Evolutionary conservation across 805 yeast species (phyloP).

Genomic region (Nakazawaea molendinolei): DNA sequence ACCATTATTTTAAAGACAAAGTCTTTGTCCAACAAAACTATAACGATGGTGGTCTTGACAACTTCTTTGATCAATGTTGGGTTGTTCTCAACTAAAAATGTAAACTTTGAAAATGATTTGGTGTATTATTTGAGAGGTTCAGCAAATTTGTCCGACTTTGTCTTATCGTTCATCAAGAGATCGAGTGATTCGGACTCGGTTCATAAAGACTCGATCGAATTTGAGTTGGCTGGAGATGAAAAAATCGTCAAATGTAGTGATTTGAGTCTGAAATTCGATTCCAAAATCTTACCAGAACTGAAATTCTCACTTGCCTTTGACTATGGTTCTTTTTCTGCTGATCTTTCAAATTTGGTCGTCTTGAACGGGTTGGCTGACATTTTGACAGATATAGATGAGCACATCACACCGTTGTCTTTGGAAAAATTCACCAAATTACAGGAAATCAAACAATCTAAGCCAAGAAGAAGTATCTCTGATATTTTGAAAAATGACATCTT

Average conservation of each 20-base stretch:
- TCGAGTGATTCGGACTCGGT: constrained; percentile 3
- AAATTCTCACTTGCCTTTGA: constrained; percentile 15
- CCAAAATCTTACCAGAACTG: constrained; percentile 20
- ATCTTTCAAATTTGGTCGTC: constrained; percentile 22
- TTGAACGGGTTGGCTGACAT: constrained; percentile 22
- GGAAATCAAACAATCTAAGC: neutral
- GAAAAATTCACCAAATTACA: neutral
- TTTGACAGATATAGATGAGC: constrained; percentile 8
- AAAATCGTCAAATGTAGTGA: constrained; percentile 4
- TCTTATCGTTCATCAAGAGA: constrained; percentile 17
- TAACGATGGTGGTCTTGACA: constrained; percentile 17
- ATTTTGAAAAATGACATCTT: constrained; percentile 17
- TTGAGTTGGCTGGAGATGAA: constrained; percentile 7
- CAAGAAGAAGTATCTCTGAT: neutral
- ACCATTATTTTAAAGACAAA: constrained; percentile 18
- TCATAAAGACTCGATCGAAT: neutral
- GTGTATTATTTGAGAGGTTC: constrained; percentile 13
- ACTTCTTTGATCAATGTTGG: constrained; percentile 20
- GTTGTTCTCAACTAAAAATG: constrained; percentile 1
- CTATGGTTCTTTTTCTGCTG: constrained; percentile 18
- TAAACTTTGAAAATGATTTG: constrained; percentile 7
- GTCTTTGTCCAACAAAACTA: constrained; percentile 6
- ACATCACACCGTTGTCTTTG: neutral
- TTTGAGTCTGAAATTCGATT: constrained; percentile 15
- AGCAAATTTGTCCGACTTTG: constrained; percentile 17